These are phyloP conservation scores for Hypoxylon subgilvum DNA, from an alignment of 495 filamentous ascomycete genomes.

Conservation along the genomic window DNA sequence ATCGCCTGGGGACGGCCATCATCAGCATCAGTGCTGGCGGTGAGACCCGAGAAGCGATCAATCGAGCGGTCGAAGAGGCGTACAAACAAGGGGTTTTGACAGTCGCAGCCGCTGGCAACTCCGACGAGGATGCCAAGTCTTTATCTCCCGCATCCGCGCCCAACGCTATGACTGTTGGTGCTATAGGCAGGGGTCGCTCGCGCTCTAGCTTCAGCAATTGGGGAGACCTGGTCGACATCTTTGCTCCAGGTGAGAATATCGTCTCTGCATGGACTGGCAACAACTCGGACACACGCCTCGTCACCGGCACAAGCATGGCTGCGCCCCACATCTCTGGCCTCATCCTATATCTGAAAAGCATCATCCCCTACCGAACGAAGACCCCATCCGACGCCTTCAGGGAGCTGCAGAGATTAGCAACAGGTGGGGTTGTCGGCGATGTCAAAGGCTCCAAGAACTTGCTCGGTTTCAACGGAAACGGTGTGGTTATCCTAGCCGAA, in stretches of 20 bases:
- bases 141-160: constrained; percentile 62
- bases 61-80: constrained; percentile 54
- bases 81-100: constrained; percentile 55
- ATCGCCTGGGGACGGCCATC: constrained; percentile 46
- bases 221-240: constrained; percentile 62
- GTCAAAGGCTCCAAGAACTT: constrained; percentile 19
- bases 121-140: constrained; percentile 41
- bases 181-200: constrained; percentile 49
- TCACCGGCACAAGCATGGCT: constrained; percentile 44
- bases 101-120: constrained; percentile 61
- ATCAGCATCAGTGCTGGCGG: constrained; percentile 58
- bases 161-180: constrained; percentile 64
- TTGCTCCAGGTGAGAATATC: constrained; percentile 62
- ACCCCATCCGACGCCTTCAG: constrained; percentile 14
- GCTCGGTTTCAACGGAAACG: constrained; percentile 28
- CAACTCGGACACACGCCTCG: constrained; percentile 40
- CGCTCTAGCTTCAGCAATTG: constrained; percentile 66
- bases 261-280: constrained; percentile 57
- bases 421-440: constrained; percentile 8
- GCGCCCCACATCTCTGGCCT: constrained; percentile 44
- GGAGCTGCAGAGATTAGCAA: constrained; percentile 17
- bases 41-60: constrained; percentile 52
- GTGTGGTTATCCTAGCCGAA: constrained; percentile 12
- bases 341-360: constrained; percentile 26
- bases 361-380: constrained; percentile 28